Evolutionary conservation across 2,329 filamentous ascomycete genomes (phyloP), one percentile per base, ranked within the genome.

Genomic region (Penicillium crustosum): DNA sequence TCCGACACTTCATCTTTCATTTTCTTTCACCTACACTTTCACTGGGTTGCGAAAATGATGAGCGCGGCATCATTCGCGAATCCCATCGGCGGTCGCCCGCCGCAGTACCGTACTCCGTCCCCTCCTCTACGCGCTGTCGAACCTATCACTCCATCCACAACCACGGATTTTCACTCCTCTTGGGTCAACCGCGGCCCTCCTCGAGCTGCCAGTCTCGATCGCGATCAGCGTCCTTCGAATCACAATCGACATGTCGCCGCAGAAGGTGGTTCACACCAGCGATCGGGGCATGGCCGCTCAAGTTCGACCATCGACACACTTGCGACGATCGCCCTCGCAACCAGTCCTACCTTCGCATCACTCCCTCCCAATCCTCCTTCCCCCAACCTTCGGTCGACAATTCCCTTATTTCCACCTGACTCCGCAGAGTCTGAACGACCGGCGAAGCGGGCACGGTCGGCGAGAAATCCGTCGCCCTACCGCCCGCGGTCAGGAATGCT

Each of bases 381-480:
- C 50, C 69, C 68, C 44, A 58, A 66, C 42, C 66, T 63, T 44
- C 59, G 55, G 42, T 63, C 64, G 19, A 56, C 66, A 42, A 60
- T 67, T 48, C 61, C 71, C 43, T 58, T 71, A 53, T 73, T 70
- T 43, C 70, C 66, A 42, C 49, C 70, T 50, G 68, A 74, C 49
- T 58, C 65, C 48, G 66, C 63, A 44, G 68, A 71, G 36, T 64
- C 68, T 44, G 72, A 85, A 65, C 78, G 82, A 47, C 84, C 84
- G 4, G 73, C 82, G 21, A 88, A 88, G 71, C 81, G 86, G 42
- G 79, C 83, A 49, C 81, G 84, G 61, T 87, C 85, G 43, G 85
- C 86, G 65, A 77, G 82, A 63, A 73, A 81, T 51, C 75, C 77
- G 17, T 79, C 79, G 27, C 79, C 76, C 42, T 61, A 70, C 61